These are phyloP conservation scores for Sisymbrium altissimum DNA, from an alignment of 345 rosid species.

Conservation along the genomic window DNA sequence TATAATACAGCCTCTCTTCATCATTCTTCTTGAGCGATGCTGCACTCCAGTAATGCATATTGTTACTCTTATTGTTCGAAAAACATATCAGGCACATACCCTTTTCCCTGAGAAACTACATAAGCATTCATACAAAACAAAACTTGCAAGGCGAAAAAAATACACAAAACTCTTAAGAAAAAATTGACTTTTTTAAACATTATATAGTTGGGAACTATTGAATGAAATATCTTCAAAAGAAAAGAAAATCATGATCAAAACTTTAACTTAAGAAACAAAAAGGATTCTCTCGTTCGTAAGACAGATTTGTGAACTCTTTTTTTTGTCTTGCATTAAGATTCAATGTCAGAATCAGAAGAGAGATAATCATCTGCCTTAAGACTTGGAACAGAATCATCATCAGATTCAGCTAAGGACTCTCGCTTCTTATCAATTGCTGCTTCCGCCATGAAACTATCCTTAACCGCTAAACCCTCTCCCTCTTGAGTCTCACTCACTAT, in stretches of 20 bases:
- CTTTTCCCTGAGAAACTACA: too few relatives aligned
- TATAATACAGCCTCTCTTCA: constrained; percentile 22
- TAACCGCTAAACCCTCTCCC: constrained; percentile 15
- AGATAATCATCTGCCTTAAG: constrained; percentile 16
- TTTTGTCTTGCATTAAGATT: constrained; percentile 12
- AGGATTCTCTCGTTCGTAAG: background rate
- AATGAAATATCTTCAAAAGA: background rate
- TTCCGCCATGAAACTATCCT: constrained; percentile 28
- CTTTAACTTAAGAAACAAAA: background rate
- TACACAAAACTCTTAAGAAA: background rate
- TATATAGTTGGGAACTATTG: background rate
- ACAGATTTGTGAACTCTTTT: background rate
- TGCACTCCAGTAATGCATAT: too few relatives aligned
- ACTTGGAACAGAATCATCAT: constrained; percentile 31
- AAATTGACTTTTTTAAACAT: background rate
- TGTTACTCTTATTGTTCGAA: too few relatives aligned
- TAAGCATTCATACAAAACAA: too few relatives aligned
- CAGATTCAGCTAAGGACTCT: constrained; percentile 25
- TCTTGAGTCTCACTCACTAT: constrained; percentile 5
- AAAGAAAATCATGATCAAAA: background rate
- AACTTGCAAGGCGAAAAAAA: too few relatives aligned
- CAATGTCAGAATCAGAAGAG: constrained; percentile 33
- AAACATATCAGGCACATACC: too few relatives aligned
- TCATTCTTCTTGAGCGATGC: background rate
- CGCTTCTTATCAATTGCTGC: constrained; percentile 3